Conservation (phyloP, 2,329 filamentous ascomycete genomes). For the Hypoxylon sp. region DNA sequence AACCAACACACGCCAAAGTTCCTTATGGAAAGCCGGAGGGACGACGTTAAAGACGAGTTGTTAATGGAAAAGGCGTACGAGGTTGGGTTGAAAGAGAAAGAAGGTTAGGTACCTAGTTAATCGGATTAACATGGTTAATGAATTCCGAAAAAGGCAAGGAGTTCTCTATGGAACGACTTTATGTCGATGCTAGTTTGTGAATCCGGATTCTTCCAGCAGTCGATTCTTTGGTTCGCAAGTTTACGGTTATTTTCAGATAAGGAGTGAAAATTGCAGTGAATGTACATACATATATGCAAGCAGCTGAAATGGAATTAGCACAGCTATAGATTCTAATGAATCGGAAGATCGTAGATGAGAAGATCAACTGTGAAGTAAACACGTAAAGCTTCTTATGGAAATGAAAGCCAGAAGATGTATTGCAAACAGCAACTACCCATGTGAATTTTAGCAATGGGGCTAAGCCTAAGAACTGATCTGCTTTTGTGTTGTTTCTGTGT, state of each 20-base stretch:
- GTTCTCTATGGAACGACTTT: neutral
- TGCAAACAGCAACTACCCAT: too few species aligned
- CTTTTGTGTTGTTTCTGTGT: too few species aligned
- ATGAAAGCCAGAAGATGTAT: neutral
- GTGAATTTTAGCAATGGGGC: too few species aligned
- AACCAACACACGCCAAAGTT: neutral
- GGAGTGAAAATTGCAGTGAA: neutral
- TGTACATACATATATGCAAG: neutral
- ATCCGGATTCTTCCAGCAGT: neutral
- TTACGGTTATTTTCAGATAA: neutral
- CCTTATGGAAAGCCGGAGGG: neutral
- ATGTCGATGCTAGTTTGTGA: neutral
- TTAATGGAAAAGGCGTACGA: neutral
- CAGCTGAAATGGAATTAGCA: neutral
- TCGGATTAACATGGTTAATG: neutral
- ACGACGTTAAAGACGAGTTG: neutral
- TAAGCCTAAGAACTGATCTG: too few species aligned
- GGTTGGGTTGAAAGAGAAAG: neutral
- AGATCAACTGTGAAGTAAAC: neutral
- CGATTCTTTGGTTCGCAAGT: neutral
- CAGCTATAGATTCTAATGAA: neutral
- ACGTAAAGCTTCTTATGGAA: neutral
- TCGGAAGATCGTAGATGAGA: neutral
- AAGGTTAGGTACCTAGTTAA: neutral
- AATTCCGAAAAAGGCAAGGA: neutral